Evolutionary conservation across 345 rosid genomes (phyloP).

Genomic region (Fremontodendron californicum): DNA sequence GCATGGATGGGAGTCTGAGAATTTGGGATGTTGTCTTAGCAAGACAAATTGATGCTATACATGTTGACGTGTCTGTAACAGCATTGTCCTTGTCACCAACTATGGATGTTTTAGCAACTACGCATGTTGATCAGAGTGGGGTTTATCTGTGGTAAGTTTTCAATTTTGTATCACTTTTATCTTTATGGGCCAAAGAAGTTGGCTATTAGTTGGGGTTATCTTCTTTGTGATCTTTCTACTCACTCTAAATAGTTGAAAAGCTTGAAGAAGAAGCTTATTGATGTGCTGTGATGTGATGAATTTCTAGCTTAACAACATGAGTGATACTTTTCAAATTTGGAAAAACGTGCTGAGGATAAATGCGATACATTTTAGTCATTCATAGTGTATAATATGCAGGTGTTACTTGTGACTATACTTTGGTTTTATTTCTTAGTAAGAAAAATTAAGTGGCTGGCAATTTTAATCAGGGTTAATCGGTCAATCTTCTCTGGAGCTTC

Average conservation of each 20-base stretch:
- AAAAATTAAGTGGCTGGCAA: background rate
- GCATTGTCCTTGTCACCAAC: conserved; percentile 93
- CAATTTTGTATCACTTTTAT: no score
- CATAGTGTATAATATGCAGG: background rate
- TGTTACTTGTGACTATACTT: background rate
- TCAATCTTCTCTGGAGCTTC: conserved; percentile 75
- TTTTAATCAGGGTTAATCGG: conserved; percentile 62
- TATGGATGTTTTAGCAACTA: conserved; percentile 88
- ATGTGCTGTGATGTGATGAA: background rate
- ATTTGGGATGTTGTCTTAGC: conserved; percentile 90
- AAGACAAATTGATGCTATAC: conserved; percentile 85
- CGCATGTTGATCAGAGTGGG: conserved; percentile 92
- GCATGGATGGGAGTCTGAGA: conserved; percentile 96
- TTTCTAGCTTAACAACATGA: background rate
- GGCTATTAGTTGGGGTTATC: background rate
- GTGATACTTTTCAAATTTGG: background rate
- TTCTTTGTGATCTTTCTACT: background rate
- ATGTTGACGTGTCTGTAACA: conserved; percentile 72
- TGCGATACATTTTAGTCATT: background rate
- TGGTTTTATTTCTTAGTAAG: background rate
- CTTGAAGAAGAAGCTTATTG: background rate
- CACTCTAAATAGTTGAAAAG: background rate
- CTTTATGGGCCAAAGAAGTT: background rate
- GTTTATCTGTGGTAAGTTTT: conserved; percentile 75
- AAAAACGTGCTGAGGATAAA: background rate